A percentile compares a stretch with the other conserved stretches of the same genome.
phyloP scores from a whole-genome alignment of 768 basidiomycete species.

The Glaciozyma martinii region DNA sequence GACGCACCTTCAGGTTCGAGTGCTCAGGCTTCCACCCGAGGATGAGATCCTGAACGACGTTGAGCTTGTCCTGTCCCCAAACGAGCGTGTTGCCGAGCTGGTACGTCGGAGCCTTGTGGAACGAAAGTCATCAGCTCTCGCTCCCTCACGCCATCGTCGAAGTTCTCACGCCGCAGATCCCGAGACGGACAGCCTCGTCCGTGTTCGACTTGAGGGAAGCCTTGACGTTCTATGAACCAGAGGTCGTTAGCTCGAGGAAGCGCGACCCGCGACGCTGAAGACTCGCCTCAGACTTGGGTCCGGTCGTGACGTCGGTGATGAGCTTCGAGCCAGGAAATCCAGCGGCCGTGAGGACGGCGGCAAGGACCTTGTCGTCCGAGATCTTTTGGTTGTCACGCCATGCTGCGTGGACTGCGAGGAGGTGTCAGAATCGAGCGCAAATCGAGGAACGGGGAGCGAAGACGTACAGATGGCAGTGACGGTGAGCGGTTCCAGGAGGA shows the following conservation, averaged over 20 bases:
- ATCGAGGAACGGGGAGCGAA: background rate
- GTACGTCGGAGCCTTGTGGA: slow-evolving; percentile 1
- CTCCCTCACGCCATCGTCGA: too few species aligned
- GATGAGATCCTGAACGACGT: background rate
- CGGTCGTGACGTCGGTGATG: background rate
- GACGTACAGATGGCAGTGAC: slow-evolving; percentile 1
- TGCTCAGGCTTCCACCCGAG: slow-evolving; percentile 1
- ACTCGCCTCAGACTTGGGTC: background rate
- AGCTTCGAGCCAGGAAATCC: background rate
- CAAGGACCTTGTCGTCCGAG: background rate
- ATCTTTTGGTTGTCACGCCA: slow-evolving; percentile 2
- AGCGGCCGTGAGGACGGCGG: background rate
- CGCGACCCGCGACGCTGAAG: background rate
- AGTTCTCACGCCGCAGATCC: background rate
- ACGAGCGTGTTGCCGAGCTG: background rate
- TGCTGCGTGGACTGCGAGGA: background rate
- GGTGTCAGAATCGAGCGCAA: background rate
- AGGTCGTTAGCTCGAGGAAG: too few species aligned
- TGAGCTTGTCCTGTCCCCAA: slow-evolving; percentile 1
- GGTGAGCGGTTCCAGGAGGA: background rate
- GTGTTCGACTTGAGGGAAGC: background rate
- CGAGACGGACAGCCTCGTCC: background rate
- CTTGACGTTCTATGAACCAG: background rate
- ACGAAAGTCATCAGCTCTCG: background rate
- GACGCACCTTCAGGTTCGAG: background rate